Evolutionary conservation across 2,329 filamentous ascomycete genomes (phyloP), one percentile per base, ranked within the genome.

Genomic region (Monilinia fructigena): DNA sequence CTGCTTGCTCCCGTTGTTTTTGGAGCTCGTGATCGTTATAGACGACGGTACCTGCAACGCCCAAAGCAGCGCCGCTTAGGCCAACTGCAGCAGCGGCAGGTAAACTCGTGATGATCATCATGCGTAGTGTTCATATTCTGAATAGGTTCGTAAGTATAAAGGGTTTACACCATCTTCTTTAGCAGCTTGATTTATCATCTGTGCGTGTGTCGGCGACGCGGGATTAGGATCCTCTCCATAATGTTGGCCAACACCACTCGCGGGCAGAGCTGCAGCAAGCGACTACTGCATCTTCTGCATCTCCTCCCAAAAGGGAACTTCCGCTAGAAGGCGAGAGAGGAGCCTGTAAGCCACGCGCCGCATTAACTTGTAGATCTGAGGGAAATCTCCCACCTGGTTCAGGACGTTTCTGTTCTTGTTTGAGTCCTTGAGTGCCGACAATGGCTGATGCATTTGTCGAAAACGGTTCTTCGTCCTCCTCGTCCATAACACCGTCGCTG

Each of bases 361-460:
- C 82, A 78, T 93, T 90, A 78, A 96, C 85, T 81, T 93, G 88
- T 74, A 98, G 82, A 82, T 97, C 93, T 80, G 91, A 96, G 80
- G 94, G 94, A 82, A 99, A 99, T 79, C 93, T 88, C 83, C 94
- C 94, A 88, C 93, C 94, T 88, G 92, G 89, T 85, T 91, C 87
- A 77, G 92, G 91, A 78, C 93, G 88, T 78, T 85, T 85, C 74
- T 85, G 82, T 67, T 85, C 83, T 74, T 83, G 80, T 70, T 79
- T 82, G 69, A 80, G 80, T 72, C 78, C 80, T 68, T 80, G 80
- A 70, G 77, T 81, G 35, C 58, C 56, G 68, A 82, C 77, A 66
- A 80, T 80, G 50, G 87, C 85, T 45, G 88, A 87, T 74, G 78
- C 77, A 67, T 80, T 79, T 26, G 82, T 81, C 54, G 84, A 81